A percentile compares a stretch with the other conserved stretches of the same genome.
Evolutionary conservation across 805 yeast species (phyloP).

Genomic region (Cyberlindnera saturnus): DNA sequence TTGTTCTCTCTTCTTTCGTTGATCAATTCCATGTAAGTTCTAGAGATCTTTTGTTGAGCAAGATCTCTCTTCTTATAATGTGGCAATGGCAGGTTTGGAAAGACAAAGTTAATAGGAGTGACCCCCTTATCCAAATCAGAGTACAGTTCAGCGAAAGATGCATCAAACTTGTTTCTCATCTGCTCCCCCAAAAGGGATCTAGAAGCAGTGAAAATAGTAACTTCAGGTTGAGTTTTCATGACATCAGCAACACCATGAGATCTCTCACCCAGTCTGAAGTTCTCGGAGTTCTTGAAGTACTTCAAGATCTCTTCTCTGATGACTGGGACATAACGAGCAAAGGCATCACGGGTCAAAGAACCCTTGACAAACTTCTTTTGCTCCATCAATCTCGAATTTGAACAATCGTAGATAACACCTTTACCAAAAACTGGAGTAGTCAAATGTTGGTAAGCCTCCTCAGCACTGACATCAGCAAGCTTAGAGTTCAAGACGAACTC

Average conservation of each 20-base stretch:
- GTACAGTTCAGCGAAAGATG: slow-evolving; percentile 78
- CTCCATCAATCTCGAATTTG: slow-evolving; percentile 91
- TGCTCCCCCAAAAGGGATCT: slow-evolving; percentile 89
- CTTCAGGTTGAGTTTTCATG: slow-evolving; percentile 83
- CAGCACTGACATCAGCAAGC: slow-evolving; percentile 86
- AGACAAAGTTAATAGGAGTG: slow-evolving; percentile 92
- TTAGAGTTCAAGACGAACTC: slow-evolving; percentile 93
- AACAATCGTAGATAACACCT: slow-evolving; percentile 96
- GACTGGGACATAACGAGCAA: slow-evolving; percentile 80
- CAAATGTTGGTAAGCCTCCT: slow-evolving; percentile 89
- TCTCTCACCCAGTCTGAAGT: slow-evolving; percentile 37
- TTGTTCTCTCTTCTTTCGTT: slow-evolving; percentile 64
- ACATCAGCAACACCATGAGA: slow-evolving; percentile 54
- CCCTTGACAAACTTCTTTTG: slow-evolving; percentile 95
- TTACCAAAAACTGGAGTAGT: slow-evolving; percentile 99
- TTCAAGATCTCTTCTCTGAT: slow-evolving; percentile 70
- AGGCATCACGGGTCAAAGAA: slow-evolving; percentile 81
- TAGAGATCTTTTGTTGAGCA: slow-evolving; percentile 79
- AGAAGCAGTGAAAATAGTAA: slow-evolving; percentile 94
- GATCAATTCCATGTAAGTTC: slow-evolving; percentile 77
- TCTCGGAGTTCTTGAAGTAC: slow-evolving; percentile 51
- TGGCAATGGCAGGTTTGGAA: slow-evolving; percentile 89
- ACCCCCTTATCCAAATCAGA: slow-evolving; percentile 95
- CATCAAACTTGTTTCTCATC: slow-evolving; percentile 75
- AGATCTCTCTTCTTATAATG: slow-evolving; percentile 77